Conservation (phyloP, 352 stramenopile species). For the Phytophthora fragariae region DNA sequence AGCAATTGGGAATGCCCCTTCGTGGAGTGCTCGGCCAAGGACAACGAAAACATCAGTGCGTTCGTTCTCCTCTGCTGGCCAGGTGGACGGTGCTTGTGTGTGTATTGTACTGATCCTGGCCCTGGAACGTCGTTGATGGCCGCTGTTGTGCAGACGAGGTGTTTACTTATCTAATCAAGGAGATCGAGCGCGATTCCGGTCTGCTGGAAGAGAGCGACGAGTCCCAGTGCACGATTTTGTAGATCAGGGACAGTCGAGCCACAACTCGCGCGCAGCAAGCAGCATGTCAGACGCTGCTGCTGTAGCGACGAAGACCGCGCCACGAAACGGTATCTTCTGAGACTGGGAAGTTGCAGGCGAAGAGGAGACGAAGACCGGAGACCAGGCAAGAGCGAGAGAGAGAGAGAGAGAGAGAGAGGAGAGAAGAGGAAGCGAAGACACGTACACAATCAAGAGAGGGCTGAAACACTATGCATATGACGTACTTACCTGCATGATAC, state of each 20-base stretch:
- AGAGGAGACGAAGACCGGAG: conserved; percentile 3
- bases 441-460: conserved; percentile 9
- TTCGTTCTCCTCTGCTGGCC: conserved; percentile 18
- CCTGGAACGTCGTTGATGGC: not conserved
- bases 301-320: conserved; percentile 20
- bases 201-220: conserved; percentile 86
- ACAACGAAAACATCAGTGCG: conserved; percentile 92
- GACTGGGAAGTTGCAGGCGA: conserved; percentile 11
- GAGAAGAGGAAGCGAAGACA: not conserved
- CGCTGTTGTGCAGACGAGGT: conserved; percentile 71
- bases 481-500: not conserved
- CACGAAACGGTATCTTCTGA: not conserved
- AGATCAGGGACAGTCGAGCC: conserved; percentile 31
- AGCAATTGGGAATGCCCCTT: conserved; percentile 94
- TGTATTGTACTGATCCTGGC: conserved; percentile 9
- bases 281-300: not conserved
- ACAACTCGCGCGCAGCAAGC: conserved; percentile 17
- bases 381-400: conserved; percentile 6
- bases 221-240: conserved; percentile 81
- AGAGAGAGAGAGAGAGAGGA: not conserved
- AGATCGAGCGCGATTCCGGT: conserved; percentile 90
- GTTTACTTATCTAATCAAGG: conserved; percentile 92
- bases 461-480: conserved; percentile 15
- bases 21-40: conserved; percentile 95
- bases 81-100: not conserved